A percentile compares a stretch with the other conserved stretches of the same genome.
phyloP scores from a whole-genome alignment of 495 filamentous ascomycete genomes.

The Penicillium simplicissimum region DNA sequence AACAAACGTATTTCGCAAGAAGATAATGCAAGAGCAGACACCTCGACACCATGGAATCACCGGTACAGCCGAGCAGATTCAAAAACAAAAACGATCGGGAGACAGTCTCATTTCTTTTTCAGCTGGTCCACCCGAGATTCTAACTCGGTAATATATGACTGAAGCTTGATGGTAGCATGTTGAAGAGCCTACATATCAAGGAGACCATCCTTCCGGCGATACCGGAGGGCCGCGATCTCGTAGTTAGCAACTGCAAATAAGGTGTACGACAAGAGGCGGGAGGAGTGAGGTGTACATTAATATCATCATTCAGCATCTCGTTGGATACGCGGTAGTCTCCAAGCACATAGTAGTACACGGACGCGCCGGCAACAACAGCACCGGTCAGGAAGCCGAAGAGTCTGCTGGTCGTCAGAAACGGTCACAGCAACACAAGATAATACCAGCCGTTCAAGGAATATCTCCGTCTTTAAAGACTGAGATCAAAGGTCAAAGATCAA shows the following conservation, averaged over 20 bases:
- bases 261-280: conserved; percentile 1
- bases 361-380: conserved; percentile 71
- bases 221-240: conserved; percentile 5
- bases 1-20: not conserved
- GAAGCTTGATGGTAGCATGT: conserved; percentile 80
- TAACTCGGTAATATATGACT: conserved; percentile 75
- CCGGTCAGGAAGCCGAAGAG: conserved; percentile 94
- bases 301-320: conserved; percentile 92
- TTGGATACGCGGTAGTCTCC: conserved; percentile 93
- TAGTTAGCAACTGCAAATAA: conserved; percentile 5
- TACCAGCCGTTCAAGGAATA: not conserved
- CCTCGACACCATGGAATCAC: conserved; percentile 8
- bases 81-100: conserved; percentile 9
- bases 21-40: not conserved
- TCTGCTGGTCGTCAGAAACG: conserved; percentile 44
- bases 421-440: not conserved
- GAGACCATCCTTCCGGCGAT: conserved; percentile 6
- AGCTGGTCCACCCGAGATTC: conserved; percentile 78
- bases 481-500: not conserved
- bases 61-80: conserved; percentile 7
- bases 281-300: conserved; percentile 70
- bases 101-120: conserved; percentile 53
- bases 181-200: conserved; percentile 69
- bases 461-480: not conserved
- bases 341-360: conserved; percentile 87